These are phyloP conservation scores for Ailanthus altissimus DNA, from an alignment of 345 rosid genomes.

Conservation along the genomic window DNA sequence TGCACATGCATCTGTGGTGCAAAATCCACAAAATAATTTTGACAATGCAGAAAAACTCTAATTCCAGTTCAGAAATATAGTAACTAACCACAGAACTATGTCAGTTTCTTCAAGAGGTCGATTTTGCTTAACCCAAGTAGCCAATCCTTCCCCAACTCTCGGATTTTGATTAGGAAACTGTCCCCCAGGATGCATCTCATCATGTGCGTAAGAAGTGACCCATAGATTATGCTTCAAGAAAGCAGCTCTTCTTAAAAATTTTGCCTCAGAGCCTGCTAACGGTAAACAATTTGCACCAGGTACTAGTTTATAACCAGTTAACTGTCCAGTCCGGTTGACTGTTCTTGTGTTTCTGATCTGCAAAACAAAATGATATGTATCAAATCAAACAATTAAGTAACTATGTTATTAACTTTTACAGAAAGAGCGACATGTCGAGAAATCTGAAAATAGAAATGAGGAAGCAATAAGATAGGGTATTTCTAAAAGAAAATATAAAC, in stretches of 20 bases:
- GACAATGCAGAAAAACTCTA: neutral
- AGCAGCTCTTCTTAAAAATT: slow-evolving; percentile 65
- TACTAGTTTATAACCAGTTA: slow-evolving; percentile 67
- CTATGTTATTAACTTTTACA: neutral
- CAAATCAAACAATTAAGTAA: neutral
- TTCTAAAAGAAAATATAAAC: no score
- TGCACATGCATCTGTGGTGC: neutral
- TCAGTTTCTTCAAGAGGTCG: slow-evolving; percentile 69
- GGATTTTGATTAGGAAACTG: slow-evolving; percentile 84
- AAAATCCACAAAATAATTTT: slow-evolving; percentile 1
- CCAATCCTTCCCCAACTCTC: slow-evolving; percentile 69
- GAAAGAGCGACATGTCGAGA: no score
- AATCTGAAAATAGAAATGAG: no score
- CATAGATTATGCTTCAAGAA: slow-evolving; percentile 75
- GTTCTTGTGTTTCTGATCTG: slow-evolving; percentile 75
- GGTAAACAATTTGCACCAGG: slow-evolving; percentile 80
- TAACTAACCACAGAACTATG: slow-evolving; percentile 64
- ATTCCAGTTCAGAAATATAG: neutral
- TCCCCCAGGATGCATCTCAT: slow-evolving; percentile 73
- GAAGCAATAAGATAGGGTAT: no score
- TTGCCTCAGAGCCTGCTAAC: slow-evolving; percentile 69
- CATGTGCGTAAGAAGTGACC: slow-evolving; percentile 62
- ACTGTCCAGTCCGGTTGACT: slow-evolving; percentile 71
- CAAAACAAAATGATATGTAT: neutral
- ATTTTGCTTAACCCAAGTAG: slow-evolving; percentile 73